Evolutionary conservation across 305 asterid species (phyloP).

Genomic region (Fraxinus ornus): DNA sequence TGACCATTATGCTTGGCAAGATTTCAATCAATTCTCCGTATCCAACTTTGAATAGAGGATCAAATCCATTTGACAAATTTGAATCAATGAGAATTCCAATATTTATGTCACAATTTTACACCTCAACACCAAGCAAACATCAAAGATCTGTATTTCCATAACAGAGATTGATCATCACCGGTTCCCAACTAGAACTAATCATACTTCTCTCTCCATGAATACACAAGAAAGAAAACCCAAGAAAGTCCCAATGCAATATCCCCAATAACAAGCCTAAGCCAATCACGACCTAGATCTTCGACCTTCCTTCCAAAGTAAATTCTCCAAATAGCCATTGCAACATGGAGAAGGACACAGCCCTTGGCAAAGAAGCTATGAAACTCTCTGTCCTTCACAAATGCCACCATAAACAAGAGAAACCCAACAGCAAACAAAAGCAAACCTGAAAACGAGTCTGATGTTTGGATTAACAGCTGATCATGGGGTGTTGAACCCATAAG

Average conservation of each 20-base stretch:
- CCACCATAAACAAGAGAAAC: conserved; percentile 85
- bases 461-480: conserved; percentile 80
- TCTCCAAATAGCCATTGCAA: conserved; percentile 87
- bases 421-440: conserved; percentile 76
- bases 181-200: conserved; percentile 37
- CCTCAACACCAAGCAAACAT: background rate
- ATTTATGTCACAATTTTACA: background rate
- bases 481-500: conserved; percentile 82
- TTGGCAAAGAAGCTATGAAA: conserved; percentile 74
- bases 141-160: background rate
- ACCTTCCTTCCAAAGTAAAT: conserved; percentile 77
- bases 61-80: background rate
- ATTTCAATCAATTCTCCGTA: background rate
- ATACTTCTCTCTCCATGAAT: conserved; percentile 93
- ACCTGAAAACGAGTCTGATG: conserved; percentile 92
- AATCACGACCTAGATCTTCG: conserved; percentile 81
- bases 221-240: conserved; percentile 80
- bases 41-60: background rate
- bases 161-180: background rate
- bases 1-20: background rate
- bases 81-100: background rate
- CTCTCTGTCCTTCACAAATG: conserved; percentile 86
- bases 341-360: conserved; percentile 79
- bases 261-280: conserved; percentile 77
- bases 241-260: conserved; percentile 73